phyloP scores from a whole-genome alignment of 2,329 filamentous ascomycete species.

The Pseudogymnoascus verrucosus region DNA sequence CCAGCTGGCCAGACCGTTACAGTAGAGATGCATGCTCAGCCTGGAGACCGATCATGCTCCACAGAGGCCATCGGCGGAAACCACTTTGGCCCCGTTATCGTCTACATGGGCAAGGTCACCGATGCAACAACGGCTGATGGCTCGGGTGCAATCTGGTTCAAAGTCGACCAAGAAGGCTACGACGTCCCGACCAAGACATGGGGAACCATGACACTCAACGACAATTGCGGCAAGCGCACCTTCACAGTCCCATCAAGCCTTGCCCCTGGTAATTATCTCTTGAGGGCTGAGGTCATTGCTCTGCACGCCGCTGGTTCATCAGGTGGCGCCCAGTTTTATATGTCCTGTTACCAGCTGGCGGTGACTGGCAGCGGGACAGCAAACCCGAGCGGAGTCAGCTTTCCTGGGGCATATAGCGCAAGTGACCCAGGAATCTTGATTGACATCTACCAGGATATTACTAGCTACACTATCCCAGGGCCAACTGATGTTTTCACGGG shows the following conservation, averaged over 20 bases:
- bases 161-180: slow-evolving; percentile 33
- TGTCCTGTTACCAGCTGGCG: slow-evolving; percentile 36
- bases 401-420: slow-evolving; percentile 40
- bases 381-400: slow-evolving; percentile 34
- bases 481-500: slow-evolving; percentile 27
- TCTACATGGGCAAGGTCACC: slow-evolving; percentile 39
- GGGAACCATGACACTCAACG: slow-evolving; percentile 15
- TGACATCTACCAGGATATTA: slow-evolving; percentile 35
- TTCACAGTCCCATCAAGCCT: slow-evolving; percentile 44
- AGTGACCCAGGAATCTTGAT: slow-evolving; percentile 41
- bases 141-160: slow-evolving; percentile 40
- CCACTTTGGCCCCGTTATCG: slow-evolving; percentile 37
- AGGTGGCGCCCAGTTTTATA: slow-evolving; percentile 33
- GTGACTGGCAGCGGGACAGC: slow-evolving; percentile 36
- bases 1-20: slow-evolving; percentile 40
- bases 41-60: slow-evolving; percentile 37
- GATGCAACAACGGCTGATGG: slow-evolving; percentile 39
- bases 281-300: slow-evolving; percentile 46
- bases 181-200: slow-evolving; percentile 15
- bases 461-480: slow-evolving; percentile 33
- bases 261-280: slow-evolving; percentile 45
- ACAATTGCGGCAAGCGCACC: slow-evolving; percentile 37
- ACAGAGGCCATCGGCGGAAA: slow-evolving; percentile 41
- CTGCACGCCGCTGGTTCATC: slow-evolving; percentile 40
- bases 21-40: slow-evolving; percentile 48